Evolutionary conservation across 768 basidiomycete species (phyloP).

Genomic region (Psilocybe cubensis): DNA sequence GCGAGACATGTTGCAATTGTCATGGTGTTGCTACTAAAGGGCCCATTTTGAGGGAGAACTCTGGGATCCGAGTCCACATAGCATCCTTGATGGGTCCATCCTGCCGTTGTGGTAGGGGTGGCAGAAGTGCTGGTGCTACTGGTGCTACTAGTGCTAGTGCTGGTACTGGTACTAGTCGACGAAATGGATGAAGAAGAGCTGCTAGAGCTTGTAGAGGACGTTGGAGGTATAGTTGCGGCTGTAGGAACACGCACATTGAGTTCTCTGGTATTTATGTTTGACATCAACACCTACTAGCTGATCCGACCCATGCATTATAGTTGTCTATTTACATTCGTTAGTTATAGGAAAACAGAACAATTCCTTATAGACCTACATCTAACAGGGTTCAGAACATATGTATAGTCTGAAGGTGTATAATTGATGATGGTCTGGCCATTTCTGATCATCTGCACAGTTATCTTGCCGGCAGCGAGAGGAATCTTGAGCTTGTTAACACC

Average conservation of each 20-base stretch:
- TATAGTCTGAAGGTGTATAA: slow-evolving; percentile 49
- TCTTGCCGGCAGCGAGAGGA: slow-evolving; percentile 55
- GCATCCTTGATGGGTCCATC: slow-evolving; percentile 30
- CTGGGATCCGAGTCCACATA: slow-evolving; percentile 27
- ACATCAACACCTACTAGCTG: slow-evolving; percentile 37
- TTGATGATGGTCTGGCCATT: slow-evolving; percentile 53
- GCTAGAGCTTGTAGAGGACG: slow-evolving; percentile 11
- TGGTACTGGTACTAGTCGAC: slow-evolving; percentile 15
- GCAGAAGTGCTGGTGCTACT: slow-evolving; percentile 14
- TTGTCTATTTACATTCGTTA: slow-evolving; percentile 46
- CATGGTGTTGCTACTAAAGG: slow-evolving; percentile 18
- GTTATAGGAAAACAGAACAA: background rate
- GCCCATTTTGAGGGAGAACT: slow-evolving; percentile 22
- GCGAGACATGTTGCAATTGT: slow-evolving; percentile 33
- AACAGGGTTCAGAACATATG: slow-evolving; percentile 35
- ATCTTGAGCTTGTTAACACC: slow-evolving; percentile 70
- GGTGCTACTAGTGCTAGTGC: slow-evolving; percentile 17
- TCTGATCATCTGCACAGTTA: slow-evolving; percentile 58
- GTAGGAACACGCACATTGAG: background rate
- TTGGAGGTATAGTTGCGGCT: slow-evolving; percentile 14
- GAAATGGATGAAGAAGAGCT: slow-evolving; percentile 14
- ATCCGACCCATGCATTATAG: slow-evolving; percentile 66
- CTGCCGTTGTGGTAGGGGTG: slow-evolving; percentile 17
- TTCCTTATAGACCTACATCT: slow-evolving; percentile 33
- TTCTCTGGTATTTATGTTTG: background rate